Evolutionary conservation across 768 basidiomycete species (phyloP).

Genomic region (Trametes gibbosa): DNA sequence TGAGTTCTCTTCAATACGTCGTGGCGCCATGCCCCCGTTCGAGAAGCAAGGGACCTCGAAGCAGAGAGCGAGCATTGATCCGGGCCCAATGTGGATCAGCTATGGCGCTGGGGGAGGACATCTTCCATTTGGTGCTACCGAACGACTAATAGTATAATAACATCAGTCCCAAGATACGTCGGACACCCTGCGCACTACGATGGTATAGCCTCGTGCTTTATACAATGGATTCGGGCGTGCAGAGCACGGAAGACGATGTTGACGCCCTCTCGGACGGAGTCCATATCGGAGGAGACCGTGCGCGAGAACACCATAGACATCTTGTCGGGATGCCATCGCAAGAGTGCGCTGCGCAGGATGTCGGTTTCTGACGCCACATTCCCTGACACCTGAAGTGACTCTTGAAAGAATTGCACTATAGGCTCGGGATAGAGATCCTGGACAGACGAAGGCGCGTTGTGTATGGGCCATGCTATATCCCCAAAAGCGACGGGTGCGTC

Average conservation of each 20-base stretch:
- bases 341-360: conserved; percentile 53
- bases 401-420: conserved; percentile 52
- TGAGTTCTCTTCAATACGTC: too few species aligned
- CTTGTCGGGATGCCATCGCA: conserved; percentile 74
- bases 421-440: conserved; percentile 37
- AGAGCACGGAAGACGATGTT: conserved; percentile 37
- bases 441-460: conserved; percentile 14
- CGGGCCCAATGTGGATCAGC: too few species aligned
- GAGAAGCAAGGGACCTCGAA: too few species aligned
- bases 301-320: conserved; percentile 42
- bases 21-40: too few species aligned
- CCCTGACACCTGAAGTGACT: conserved; percentile 40
- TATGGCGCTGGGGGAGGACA: too few species aligned
- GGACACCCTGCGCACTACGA: neutral
- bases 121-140: too few species aligned
- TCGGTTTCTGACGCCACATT: conserved; percentile 45
- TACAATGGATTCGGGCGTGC: neutral
- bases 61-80: too few species aligned
- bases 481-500: conserved; percentile 38
- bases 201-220: neutral
- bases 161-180: too few species aligned
- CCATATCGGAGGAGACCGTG: conserved; percentile 43
- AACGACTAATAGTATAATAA: too few species aligned
- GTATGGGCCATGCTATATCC: conserved; percentile 66
- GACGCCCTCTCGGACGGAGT: conserved; percentile 46